Evolutionary conservation across 2,329 filamentous ascomycete genomes (phyloP).

Genomic region (Penicillium psychrosexuale): DNA sequence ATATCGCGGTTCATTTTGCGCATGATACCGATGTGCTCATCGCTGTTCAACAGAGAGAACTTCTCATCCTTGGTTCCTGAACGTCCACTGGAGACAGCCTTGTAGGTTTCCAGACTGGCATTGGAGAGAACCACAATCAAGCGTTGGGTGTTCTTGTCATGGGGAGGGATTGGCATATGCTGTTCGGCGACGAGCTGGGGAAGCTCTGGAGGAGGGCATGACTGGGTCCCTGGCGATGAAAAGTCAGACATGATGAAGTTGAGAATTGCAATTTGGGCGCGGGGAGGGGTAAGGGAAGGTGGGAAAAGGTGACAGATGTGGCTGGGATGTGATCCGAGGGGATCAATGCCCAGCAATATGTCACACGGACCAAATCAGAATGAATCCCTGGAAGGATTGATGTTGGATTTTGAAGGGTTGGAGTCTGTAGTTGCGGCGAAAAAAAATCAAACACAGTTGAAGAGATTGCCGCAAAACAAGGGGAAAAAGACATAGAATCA

Average conservation of each 20-base stretch:
- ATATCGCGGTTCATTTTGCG: slow-evolving; percentile 99
- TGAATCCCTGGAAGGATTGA: background rate
- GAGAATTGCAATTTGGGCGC: background rate
- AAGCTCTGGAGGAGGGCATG: slow-evolving; percentile 83
- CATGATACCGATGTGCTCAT: slow-evolving; percentile 99
- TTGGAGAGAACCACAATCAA: slow-evolving; percentile 96
- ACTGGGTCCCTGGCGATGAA: slow-evolving; percentile 71
- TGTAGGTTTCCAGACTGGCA: slow-evolving; percentile 96
- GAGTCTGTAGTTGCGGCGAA: background rate
- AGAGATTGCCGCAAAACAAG: background rate
- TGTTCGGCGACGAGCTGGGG: slow-evolving; percentile 93
- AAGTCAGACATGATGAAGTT: slow-evolving; percentile 29
- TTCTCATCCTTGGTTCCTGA: slow-evolving; percentile 75
- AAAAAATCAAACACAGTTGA: background rate
- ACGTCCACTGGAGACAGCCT: slow-evolving; percentile 71
- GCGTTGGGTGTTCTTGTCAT: slow-evolving; percentile 85
- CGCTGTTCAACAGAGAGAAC: slow-evolving; percentile 95
- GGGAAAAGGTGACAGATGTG: background rate
- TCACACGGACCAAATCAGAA: background rate
- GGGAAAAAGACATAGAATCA: background rate
- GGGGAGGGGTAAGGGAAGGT: background rate
- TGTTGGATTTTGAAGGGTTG: background rate
- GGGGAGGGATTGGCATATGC: slow-evolving; percentile 74
- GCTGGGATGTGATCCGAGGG: background rate
- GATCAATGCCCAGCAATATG: background rate